Evolutionary conservation across 345 rosid species (phyloP).

Genomic region (Eucalyptus marginata): DNA sequence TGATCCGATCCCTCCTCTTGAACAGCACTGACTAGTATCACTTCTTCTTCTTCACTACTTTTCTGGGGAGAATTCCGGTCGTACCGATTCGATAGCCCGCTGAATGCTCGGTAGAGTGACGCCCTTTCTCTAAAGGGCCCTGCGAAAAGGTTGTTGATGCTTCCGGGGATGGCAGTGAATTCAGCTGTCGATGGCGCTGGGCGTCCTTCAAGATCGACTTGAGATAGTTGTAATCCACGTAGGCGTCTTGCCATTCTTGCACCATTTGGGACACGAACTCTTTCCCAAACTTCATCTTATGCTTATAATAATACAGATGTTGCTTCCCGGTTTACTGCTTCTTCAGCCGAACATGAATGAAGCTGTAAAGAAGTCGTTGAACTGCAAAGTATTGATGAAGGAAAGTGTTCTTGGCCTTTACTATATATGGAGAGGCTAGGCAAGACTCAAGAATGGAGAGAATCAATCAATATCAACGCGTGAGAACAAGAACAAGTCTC

Average conservation of each 20-base stretch:
- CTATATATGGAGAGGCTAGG: neutral
- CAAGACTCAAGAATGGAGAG: neutral
- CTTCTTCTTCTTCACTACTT: slow-evolving; percentile 45
- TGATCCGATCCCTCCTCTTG: slow-evolving; percentile 14
- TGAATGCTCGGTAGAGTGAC: slow-evolving; percentile 25
- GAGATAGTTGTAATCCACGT: slow-evolving; percentile 46
- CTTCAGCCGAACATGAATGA: neutral
- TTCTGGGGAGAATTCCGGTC: neutral
- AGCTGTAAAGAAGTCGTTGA: neutral
- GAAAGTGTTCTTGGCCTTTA: neutral
- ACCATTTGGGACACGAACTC: slow-evolving; percentile 53
- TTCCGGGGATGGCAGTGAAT: neutral
- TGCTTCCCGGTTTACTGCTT: neutral
- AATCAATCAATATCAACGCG: neutral
- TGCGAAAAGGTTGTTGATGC: slow-evolving; percentile 1
- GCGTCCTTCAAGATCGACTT: slow-evolving; percentile 24
- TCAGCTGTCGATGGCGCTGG: slow-evolving; percentile 5
- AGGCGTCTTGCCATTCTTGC: slow-evolving; percentile 66
- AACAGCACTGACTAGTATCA: slow-evolving; percentile 19
- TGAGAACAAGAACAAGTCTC: neutral
- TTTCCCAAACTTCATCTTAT: slow-evolving; percentile 52
- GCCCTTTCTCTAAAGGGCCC: slow-evolving; percentile 8
- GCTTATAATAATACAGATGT: neutral
- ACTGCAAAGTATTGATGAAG: neutral
- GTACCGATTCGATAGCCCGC: slow-evolving; percentile 11